Evolutionary conservation across 2,329 filamentous ascomycete species (phyloP).

Genomic region (Zymoseptoria pseudotritici): DNA sequence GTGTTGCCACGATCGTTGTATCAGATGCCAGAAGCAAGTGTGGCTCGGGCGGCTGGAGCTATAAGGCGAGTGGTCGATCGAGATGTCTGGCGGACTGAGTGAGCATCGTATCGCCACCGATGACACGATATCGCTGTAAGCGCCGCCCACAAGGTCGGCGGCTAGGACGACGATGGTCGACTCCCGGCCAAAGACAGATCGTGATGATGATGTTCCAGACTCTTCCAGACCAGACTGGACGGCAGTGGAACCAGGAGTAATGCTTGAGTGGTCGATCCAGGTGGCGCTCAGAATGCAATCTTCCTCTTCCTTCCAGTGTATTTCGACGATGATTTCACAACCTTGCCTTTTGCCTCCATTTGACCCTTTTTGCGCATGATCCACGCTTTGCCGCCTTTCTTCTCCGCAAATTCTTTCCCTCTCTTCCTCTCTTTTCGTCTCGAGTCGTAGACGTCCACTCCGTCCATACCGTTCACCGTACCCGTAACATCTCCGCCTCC

Average conservation of each 20-base stretch:
- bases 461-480: constrained; percentile 82
- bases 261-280: not conserved
- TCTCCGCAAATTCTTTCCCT: constrained; percentile 46
- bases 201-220: not conserved
- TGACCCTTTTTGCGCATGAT: constrained; percentile 83
- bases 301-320: constrained; percentile 88
- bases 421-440: constrained; percentile 47
- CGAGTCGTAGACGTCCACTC: constrained; percentile 67
- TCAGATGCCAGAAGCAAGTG: not conserved
- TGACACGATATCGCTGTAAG: not conserved
- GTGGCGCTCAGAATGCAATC: constrained; percentile 56
- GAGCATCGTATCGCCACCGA: not conserved
- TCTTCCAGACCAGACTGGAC: not conserved
- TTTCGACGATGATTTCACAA: constrained; percentile 86
- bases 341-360: constrained; percentile 89
- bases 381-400: constrained; percentile 78
- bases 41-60: not conserved
- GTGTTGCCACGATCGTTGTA: not conserved
- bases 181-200: not conserved
- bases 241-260: not conserved
- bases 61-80: not conserved
- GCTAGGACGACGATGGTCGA: not conserved
- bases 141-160: too few relatives aligned
- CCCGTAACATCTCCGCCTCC: constrained; percentile 77
- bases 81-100: not conserved